These are phyloP conservation scores for Aethionema arabicum DNA, from an alignment of 345 rosid genomes.

Conservation along the genomic window DNA sequence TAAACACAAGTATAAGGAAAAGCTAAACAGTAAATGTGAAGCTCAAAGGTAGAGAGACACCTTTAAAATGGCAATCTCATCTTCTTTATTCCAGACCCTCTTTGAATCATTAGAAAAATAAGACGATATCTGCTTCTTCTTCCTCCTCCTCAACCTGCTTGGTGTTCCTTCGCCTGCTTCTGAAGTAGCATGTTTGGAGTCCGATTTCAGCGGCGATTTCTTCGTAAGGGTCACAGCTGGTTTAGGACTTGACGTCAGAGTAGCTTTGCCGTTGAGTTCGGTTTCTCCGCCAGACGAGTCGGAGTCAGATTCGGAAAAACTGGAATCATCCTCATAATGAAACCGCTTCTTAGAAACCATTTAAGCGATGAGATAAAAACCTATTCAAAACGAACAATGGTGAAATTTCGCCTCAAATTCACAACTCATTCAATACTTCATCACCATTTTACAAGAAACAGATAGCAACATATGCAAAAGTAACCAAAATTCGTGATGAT, in stretches of 20 bases:
- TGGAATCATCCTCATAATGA: not conserved
- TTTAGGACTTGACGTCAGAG: not conserved
- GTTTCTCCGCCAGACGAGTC: no score
- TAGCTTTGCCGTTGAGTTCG: no score
- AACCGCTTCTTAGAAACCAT: slow-evolving; percentile 1
- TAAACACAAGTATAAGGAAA: not conserved
- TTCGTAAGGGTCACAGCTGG: not conserved
- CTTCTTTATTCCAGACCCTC: slow-evolving; percentile 9
- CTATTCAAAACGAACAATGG: not conserved
- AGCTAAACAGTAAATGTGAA: not conserved
- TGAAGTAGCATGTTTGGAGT: not conserved
- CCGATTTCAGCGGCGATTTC: not conserved
- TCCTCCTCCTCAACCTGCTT: not conserved
- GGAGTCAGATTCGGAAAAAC: not conserved
- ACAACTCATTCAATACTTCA: not conserved
- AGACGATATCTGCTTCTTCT: slow-evolving; percentile 3
- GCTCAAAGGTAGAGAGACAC: not conserved
- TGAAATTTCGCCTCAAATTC: no score
- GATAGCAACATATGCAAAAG: not conserved
- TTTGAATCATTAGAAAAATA: not conserved
- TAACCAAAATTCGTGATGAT: not conserved
- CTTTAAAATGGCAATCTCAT: slow-evolving; percentile 21
- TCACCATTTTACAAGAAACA: not conserved
- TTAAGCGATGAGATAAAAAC: not conserved
- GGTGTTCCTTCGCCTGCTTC: not conserved